Conservation (phyloP, 345 rosid species). For the Pistacia atlantica region DNA sequence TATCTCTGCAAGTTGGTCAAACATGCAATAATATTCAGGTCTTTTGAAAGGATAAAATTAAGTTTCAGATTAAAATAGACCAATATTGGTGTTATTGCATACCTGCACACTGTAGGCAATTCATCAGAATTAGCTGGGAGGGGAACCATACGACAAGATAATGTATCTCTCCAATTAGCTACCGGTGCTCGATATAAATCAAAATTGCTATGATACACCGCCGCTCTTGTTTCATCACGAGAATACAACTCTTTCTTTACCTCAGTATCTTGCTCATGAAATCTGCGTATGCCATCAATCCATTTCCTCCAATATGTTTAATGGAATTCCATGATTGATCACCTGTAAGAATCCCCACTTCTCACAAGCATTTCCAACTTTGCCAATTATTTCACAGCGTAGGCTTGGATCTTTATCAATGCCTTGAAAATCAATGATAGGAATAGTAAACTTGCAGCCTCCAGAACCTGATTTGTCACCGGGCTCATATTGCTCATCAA, state of each 20-base stretch:
- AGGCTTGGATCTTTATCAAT: constrained; percentile 2
- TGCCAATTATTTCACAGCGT: constrained; percentile 20
- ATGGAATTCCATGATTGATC: constrained; percentile 49
- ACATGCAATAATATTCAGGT: too few species aligned
- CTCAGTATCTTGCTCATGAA: constrained; percentile 41
- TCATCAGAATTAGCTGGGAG: constrained; percentile 39
- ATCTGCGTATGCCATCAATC: constrained; percentile 34
- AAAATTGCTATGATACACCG: constrained; percentile 38
- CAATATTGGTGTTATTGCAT: background rate
- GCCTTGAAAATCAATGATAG: constrained; percentile 43
- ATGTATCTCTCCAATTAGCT: constrained; percentile 52
- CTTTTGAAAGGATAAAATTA: too few species aligned
- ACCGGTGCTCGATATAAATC: constrained; percentile 32
- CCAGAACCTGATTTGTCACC: background rate
- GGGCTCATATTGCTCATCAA: constrained; percentile 13
- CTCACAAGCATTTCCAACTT: constrained; percentile 37
- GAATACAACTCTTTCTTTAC: constrained; percentile 41
- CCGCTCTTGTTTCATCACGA: constrained; percentile 25
- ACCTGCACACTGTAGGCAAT: constrained; percentile 55
- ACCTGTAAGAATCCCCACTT: constrained; percentile 54
- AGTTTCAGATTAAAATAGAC: background rate
- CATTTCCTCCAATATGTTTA: constrained; percentile 29
- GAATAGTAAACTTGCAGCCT: constrained; percentile 19
- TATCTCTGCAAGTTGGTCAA: constrained; percentile 7
- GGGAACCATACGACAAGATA: constrained; percentile 42